A percentile compares a stretch with the other conserved stretches of the same genome.
phyloP scores from a whole-genome alignment of 108 stramenopile genomes.

The Pseudonitzschia multistriata region DNA sequence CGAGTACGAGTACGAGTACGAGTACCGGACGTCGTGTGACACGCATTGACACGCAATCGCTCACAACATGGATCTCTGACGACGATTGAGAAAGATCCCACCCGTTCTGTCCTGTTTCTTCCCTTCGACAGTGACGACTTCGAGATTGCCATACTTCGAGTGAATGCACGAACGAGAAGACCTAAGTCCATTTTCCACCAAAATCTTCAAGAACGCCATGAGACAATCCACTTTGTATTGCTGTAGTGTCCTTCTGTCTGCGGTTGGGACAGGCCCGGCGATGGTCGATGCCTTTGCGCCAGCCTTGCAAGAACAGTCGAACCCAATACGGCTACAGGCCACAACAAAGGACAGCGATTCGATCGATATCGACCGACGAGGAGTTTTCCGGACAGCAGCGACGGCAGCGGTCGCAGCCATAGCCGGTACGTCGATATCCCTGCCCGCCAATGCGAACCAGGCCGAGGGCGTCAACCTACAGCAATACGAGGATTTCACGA shows the following conservation, averaged over 20 bases:
- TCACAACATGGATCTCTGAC: background rate
- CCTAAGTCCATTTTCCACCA: background rate
- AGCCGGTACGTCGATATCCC: background rate
- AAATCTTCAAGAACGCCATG: background rate
- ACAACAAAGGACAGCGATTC: background rate
- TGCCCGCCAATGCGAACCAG: background rate
- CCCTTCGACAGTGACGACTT: background rate
- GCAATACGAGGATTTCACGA: constrained; percentile 67
- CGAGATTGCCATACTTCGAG: too few species aligned
- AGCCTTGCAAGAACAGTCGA: background rate
- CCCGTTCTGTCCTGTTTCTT: background rate
- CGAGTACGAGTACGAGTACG: too few species aligned
- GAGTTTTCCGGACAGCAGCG: background rate
- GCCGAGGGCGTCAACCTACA: constrained; percentile 41
- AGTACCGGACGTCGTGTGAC: background rate
- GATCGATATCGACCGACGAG: background rate
- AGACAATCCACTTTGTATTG: background rate
- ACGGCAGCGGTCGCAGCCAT: background rate
- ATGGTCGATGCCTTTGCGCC: background rate
- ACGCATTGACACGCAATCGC: constrained; percentile 2
- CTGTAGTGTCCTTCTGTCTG: background rate
- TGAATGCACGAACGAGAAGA: too few species aligned
- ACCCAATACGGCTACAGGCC: background rate
- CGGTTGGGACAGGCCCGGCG: constrained; percentile 1
- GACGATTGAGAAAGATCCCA: background rate